These are phyloP conservation scores for Escovopsis sp. DNA, from an alignment of 2,329 filamentous ascomycete species.

Conservation along the genomic window DNA sequence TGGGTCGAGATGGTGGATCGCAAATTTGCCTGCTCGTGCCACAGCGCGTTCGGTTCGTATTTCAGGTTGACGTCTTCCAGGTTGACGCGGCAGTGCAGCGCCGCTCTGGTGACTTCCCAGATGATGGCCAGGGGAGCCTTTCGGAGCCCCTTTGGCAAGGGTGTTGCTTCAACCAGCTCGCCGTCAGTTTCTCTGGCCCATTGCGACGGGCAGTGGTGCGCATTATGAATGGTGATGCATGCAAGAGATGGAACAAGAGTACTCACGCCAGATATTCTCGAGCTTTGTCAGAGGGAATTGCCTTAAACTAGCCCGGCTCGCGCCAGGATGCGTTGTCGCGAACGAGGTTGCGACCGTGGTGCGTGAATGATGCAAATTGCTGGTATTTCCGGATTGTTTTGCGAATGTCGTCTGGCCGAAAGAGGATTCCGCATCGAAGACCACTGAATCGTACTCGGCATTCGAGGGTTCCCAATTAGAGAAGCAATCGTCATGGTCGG, in stretches of 20 bases:
- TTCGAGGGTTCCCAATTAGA: too few species aligned
- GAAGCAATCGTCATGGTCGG: too few species aligned
- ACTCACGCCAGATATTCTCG: slow-evolving; percentile 25
- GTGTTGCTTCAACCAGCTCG: too few species aligned
- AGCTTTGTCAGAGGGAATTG: slow-evolving; percentile 11
- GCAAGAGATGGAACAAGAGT: background rate
- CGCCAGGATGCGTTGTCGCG: too few species aligned
- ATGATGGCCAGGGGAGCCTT: slow-evolving; percentile 31
- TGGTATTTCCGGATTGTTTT: too few species aligned
- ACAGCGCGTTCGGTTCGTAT: slow-evolving; percentile 20
- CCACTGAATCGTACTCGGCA: too few species aligned
- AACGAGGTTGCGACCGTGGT: background rate
- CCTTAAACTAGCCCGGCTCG: too few species aligned
- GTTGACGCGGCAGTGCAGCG: slow-evolving; percentile 28
- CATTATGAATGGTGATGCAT: too few species aligned
- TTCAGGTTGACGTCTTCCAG: slow-evolving; percentile 18
- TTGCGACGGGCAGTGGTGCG: too few species aligned
- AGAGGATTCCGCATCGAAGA: too few species aligned
- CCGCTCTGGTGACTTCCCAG: slow-evolving; percentile 37
- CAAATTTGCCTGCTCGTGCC: slow-evolving; percentile 29
- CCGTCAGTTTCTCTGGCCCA: too few species aligned
- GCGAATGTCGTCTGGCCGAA: background rate
- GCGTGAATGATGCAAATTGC: background rate
- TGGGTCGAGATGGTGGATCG: slow-evolving; percentile 25
- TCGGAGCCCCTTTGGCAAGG: too few species aligned